phyloP scores from a whole-genome alignment of 2,329 filamentous ascomycete genomes.

The Verticillium nubilum region DNA sequence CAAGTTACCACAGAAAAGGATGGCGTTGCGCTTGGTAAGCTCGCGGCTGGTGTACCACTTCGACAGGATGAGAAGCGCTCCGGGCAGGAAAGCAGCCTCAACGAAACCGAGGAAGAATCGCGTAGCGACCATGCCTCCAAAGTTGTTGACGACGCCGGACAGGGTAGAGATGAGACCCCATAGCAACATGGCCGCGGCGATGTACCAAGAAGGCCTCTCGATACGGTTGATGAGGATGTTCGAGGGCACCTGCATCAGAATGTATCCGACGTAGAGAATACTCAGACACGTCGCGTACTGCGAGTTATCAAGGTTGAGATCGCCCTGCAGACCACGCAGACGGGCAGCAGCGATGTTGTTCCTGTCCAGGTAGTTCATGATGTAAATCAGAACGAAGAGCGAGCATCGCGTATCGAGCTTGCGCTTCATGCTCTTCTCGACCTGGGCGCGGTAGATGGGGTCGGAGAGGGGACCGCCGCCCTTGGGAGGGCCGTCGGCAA shows the following conservation, averaged over 20 bases:
- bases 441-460: slow-evolving; percentile 42
- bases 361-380: slow-evolving; percentile 64
- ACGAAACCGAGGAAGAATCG: slow-evolving; percentile 58
- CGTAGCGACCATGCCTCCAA: slow-evolving; percentile 46
- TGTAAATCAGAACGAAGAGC: slow-evolving; percentile 69
- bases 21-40: slow-evolving; percentile 47
- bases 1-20: slow-evolving; percentile 55
- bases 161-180: slow-evolving; percentile 58
- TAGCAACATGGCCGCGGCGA: slow-evolving; percentile 45
- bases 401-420: slow-evolving; percentile 66
- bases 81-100: slow-evolving; percentile 61
- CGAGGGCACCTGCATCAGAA: slow-evolving; percentile 57
- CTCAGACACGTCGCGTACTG: slow-evolving; percentile 60
- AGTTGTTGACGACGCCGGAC: slow-evolving; percentile 46
- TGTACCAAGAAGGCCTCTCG: slow-evolving; percentile 44
- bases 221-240: slow-evolving; percentile 54
- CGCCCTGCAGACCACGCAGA: slow-evolving; percentile 58
- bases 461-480: slow-evolving; percentile 14
- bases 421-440: slow-evolving; percentile 62
- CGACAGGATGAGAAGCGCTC: slow-evolving; percentile 56
- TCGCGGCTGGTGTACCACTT: slow-evolving; percentile 63
- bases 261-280: slow-evolving; percentile 63
- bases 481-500: not conserved
- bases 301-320: slow-evolving; percentile 48
- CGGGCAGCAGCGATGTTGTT: slow-evolving; percentile 65